phyloP scores from a whole-genome alignment of 106 monocot species.

The Dendrobium chrysotoxum region DNA sequence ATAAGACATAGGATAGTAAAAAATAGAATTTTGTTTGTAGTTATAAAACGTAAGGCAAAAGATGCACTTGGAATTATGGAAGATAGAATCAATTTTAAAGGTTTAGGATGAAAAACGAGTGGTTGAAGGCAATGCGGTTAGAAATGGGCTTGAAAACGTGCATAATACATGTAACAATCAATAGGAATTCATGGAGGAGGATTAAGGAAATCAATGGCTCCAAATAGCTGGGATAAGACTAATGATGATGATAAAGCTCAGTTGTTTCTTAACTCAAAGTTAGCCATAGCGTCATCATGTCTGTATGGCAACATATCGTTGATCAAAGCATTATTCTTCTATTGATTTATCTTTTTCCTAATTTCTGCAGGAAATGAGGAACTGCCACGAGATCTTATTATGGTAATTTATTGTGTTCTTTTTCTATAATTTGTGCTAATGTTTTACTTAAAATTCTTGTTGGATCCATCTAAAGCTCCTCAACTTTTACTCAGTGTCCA shows the following conservation, averaged over 20 bases:
- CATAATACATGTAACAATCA: background rate
- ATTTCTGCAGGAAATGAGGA: slow-evolving; percentile 80
- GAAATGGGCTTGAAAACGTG: background rate
- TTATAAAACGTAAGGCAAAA: background rate
- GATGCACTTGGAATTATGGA: background rate
- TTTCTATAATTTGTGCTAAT: background rate
- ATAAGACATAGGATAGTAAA: background rate
- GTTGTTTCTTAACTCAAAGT: background rate
- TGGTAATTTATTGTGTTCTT: slow-evolving; percentile 34
- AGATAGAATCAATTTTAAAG: background rate
- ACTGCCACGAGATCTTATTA: slow-evolving; percentile 42
- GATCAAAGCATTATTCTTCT: background rate
- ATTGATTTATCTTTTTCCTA: slow-evolving; percentile 6
- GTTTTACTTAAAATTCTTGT: background rate
- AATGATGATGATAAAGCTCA: background rate
- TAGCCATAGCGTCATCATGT: background rate
- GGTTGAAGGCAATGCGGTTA: background rate
- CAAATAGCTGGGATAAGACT: background rate
- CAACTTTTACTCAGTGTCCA: slow-evolving; percentile 41
- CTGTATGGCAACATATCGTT: background rate
- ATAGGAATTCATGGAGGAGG: background rate
- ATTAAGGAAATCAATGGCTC: background rate
- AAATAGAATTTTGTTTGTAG: background rate
- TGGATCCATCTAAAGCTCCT: slow-evolving; percentile 2
- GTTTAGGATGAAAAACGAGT: background rate